phyloP scores from a whole-genome alignment of 768 basidiomycete genomes.

The Pleurotus giganteus region DNA sequence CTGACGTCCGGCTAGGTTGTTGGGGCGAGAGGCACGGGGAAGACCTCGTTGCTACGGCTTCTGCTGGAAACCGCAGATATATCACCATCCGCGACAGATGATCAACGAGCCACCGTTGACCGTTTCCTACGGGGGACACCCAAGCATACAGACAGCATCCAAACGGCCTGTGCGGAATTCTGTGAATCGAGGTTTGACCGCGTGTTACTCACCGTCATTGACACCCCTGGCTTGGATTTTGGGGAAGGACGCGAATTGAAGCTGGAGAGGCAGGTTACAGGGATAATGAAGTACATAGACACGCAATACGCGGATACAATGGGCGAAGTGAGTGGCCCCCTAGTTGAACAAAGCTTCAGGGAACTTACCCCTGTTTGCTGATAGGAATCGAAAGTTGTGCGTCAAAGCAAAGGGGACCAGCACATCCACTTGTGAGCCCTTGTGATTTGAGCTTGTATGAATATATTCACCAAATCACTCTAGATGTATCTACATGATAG shows the following conservation, averaged over 20 bases:
- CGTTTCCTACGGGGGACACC: constrained; percentile 60
- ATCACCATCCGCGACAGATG: constrained; percentile 71
- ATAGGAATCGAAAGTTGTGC: constrained; percentile 86
- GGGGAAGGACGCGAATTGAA: constrained; percentile 67
- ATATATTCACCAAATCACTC: constrained; percentile 8
- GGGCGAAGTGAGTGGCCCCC: constrained; percentile 78
- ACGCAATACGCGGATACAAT: constrained; percentile 82
- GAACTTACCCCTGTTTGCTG: neutral
- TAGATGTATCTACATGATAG: constrained; percentile 85
- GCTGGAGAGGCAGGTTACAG: constrained; percentile 76
- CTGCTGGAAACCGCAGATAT: constrained; percentile 84
- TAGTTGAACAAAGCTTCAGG: neutral
- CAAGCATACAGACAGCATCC: constrained; percentile 60
- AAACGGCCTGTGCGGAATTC: constrained; percentile 75
- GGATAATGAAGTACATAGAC: constrained; percentile 76
- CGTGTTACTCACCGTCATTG: constrained; percentile 75
- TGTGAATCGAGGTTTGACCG: constrained; percentile 82
- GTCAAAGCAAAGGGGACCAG: constrained; percentile 85
- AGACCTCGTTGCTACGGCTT: constrained; percentile 78
- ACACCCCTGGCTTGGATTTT: constrained; percentile 86
- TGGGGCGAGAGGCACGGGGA: constrained; percentile 79
- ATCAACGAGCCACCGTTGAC: constrained; percentile 66
- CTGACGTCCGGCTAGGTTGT: constrained; percentile 52
- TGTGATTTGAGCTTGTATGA: constrained; percentile 1
- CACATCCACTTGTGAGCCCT: constrained; percentile 80